Percentiles rank a stretch among this genome's conserved stretches.
Conservation (phyloP, 495 filamentous ascomycete species). For the Podospora bellae-mahoneyi region DNA sequence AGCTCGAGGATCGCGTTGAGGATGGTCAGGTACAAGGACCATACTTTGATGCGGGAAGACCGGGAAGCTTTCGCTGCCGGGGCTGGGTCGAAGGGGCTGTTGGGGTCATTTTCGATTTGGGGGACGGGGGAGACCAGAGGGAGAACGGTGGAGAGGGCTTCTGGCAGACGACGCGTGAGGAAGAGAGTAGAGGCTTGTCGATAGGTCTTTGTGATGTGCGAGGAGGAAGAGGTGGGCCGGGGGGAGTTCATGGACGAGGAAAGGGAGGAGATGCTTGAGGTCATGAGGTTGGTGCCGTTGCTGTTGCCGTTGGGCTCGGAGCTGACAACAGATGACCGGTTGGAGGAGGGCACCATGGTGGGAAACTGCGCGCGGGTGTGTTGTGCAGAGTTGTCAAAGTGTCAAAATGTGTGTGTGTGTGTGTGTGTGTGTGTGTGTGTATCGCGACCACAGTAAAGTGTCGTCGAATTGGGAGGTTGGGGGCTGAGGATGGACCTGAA, state of each 20-base stretch:
- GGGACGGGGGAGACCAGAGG: slow-evolving; percentile 61
- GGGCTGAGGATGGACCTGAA: background rate
- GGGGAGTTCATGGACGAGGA: slow-evolving; percentile 48
- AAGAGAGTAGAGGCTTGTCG: slow-evolving; percentile 87
- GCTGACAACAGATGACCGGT: slow-evolving; percentile 28
- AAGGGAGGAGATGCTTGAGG: slow-evolving; percentile 47
- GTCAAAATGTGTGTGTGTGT: background rate
- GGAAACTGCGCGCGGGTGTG: slow-evolving; percentile 1
- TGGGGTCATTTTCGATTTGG: slow-evolving; percentile 34
- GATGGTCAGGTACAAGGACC: slow-evolving; percentile 93
- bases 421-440: background rate
- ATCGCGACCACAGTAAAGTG: background rate
- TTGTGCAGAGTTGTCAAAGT: background rate
- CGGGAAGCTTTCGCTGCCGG: slow-evolving; percentile 70
- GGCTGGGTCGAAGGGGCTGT: slow-evolving; percentile 47
- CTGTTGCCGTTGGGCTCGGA: background rate
- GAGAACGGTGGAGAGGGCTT: slow-evolving; percentile 77
- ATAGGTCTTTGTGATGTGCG: slow-evolving; percentile 77
- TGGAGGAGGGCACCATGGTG: slow-evolving; percentile 33
- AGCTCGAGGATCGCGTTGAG: slow-evolving; percentile 87
- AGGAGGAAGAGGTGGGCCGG: slow-evolving; percentile 51
- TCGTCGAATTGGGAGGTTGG: background rate
- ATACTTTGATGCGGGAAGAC: slow-evolving; percentile 84
- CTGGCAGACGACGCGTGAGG: slow-evolving; percentile 83
- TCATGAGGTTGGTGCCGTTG: slow-evolving; percentile 34